Evolutionary conservation across 2,329 filamentous ascomycete genomes (phyloP), one percentile per base, ranked within the genome.

Genomic region (Mycogone perniciosa): DNA sequence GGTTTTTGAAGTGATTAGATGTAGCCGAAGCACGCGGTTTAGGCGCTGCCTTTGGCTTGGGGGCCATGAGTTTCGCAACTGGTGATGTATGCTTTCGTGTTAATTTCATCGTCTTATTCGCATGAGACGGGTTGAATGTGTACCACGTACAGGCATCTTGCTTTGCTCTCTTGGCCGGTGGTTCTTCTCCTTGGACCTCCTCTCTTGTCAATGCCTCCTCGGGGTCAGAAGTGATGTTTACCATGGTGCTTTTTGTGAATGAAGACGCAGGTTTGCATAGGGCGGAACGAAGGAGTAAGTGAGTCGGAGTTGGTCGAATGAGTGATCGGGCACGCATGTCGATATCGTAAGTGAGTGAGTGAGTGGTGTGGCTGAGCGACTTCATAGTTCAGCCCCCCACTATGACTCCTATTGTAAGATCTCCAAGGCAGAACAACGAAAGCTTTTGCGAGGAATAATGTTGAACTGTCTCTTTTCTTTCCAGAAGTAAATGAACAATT

Each of bases 161-260:
- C 54, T 42, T 54, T 20, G 44, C 8, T 38, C 49, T 5, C 26
- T 41, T 58, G 8, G 55, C 53, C 30, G 62, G 47, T 11, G 63
- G 48, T 9, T 67, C 67, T 46, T 63, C 63, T 20, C 64, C 64
- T 33, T 62, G 57, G 2, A 73, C 69, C 53, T 76, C 74, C 30
- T 74, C 68, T 44, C 64, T 58, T 0, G 67, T 71, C 49, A 72
- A 69, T 41, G 70, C 71, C 58, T 75, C 71, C 50, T 73, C 66
- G 0, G 63, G 55, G 10, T 62, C 63, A 4, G 62, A 61, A 9
- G 62, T 58, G 39, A 49, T 35, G 29, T 51, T 54, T 9, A 60
- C 48, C 64, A 31, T 29, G 1, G 48, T 30, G 39, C 39, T 47
- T 34, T 37, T 13, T 4, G 7, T 5, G 27, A 6, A 5, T 11